Evolutionary conservation across 441 rosid genomes (phyloP).

Genomic region (Mallotus repandus): DNA sequence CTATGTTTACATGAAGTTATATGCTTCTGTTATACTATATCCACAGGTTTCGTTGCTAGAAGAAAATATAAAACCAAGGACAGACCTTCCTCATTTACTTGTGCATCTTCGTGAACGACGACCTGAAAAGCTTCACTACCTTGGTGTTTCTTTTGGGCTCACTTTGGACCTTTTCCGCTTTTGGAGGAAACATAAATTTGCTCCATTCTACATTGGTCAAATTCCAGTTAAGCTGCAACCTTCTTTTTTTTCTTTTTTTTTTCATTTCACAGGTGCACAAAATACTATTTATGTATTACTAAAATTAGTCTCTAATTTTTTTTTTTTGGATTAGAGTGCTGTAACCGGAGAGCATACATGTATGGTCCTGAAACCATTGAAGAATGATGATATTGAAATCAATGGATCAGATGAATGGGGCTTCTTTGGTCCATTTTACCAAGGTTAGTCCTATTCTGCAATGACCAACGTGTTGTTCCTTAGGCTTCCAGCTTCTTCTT

Average conservation of each 20-base stretch:
- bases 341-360: constrained; percentile 96
- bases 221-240: constrained; percentile 68
- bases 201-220: constrained; percentile 87
- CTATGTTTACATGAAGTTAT: neutral
- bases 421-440: constrained; percentile 88
- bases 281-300: constrained; percentile 9
- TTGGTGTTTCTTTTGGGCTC: constrained; percentile 98
- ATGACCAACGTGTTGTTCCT: neutral
- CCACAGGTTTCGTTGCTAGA: constrained; percentile 80
- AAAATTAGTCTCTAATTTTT: constrained; percentile 19
- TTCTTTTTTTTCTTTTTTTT: constrained; percentile 5
- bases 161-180: constrained; percentile 93
- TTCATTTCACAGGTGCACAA: neutral
- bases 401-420: constrained; percentile 71
- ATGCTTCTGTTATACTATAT: constrained; percentile 18
- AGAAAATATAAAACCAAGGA: constrained; percentile 82
- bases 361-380: constrained; percentile 84
- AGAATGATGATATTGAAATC: constrained; percentile 65
- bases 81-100: constrained; percentile 85
- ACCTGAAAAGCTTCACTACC: constrained; percentile 91
- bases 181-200: constrained; percentile 90
- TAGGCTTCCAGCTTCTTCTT: neutral
- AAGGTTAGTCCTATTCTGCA: constrained; percentile 46
- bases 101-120: constrained; percentile 73
- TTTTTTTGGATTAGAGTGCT: constrained; percentile 53